Evolutionary conservation across 2,329 filamentous ascomycete species (phyloP).

Genomic region (Botryotinia narcissicola): DNA sequence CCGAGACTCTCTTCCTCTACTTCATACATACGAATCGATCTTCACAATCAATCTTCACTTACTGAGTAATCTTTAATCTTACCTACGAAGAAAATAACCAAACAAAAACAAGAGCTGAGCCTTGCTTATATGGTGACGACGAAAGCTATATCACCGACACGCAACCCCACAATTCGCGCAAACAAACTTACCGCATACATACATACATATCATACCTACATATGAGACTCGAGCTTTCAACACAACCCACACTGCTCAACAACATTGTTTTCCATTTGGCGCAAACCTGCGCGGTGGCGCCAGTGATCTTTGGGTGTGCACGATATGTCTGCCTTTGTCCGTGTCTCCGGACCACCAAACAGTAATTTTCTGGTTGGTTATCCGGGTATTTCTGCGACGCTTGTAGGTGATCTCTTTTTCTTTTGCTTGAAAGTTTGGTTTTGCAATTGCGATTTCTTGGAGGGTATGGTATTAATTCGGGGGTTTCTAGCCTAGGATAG

Average conservation of each 20-base stretch:
- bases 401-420: slow-evolving; percentile 62
- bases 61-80: background rate
- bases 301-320: slow-evolving; percentile 33
- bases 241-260: slow-evolving; percentile 24
- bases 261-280: slow-evolving; percentile 31
- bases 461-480: slow-evolving; percentile 15
- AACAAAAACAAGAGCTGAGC: slow-evolving; percentile 27
- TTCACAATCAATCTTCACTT: background rate
- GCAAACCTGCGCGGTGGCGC: slow-evolving; percentile 36
- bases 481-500: slow-evolving; percentile 77
- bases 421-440: slow-evolving; percentile 21
- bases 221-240: slow-evolving; percentile 22
- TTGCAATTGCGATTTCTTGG: slow-evolving; percentile 25
- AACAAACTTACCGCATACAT: slow-evolving; percentile 21
- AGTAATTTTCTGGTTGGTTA: slow-evolving; percentile 96
- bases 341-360: slow-evolving; percentile 95
- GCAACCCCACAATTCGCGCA: slow-evolving; percentile 19
- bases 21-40: background rate
- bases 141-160: slow-evolving; percentile 17
- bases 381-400: slow-evolving; percentile 92
- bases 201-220: background rate
- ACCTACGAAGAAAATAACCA: background rate
- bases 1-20: background rate
- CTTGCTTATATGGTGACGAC: slow-evolving; percentile 36
- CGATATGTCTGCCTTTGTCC: slow-evolving; percentile 76